phyloP scores from a whole-genome alignment of 371 early-diverging fungal species.

The Mortierella sp. region DNA sequence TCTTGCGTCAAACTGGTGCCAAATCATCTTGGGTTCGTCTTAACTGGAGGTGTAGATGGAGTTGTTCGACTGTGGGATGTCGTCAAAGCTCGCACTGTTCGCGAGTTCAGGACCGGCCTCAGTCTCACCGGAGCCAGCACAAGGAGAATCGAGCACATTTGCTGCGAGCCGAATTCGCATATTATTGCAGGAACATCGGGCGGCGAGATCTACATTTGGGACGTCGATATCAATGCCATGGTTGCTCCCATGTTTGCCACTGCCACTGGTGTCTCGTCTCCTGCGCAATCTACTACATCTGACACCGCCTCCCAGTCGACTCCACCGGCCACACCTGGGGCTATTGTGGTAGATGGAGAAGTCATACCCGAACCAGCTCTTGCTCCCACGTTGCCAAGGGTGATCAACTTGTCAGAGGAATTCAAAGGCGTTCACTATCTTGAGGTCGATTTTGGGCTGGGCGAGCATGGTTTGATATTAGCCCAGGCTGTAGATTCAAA shows the following conservation, averaged over 20 bases:
- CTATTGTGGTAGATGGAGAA: background rate
- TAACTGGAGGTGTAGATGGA: conserved; percentile 50
- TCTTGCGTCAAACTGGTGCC: conserved; percentile 43
- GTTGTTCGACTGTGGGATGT: conserved; percentile 46
- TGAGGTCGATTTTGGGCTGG: conserved; percentile 35
- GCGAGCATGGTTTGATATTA: conserved; percentile 29
- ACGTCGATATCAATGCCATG: conserved; percentile 29
- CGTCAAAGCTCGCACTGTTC: conserved; percentile 27
- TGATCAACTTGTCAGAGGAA: conserved; percentile 31
- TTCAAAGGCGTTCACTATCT: conserved; percentile 37
- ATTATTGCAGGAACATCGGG: conserved; percentile 42
- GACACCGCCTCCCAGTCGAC: background rate
- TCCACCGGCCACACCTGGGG: background rate
- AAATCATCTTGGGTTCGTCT: conserved; percentile 25
- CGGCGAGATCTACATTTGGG: conserved; percentile 51
- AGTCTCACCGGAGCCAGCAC: background rate
- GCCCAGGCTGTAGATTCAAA: conserved; percentile 20
- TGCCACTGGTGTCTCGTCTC: conserved; percentile 16
- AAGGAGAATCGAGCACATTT: conserved; percentile 35
- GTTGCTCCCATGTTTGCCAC: conserved; percentile 14
- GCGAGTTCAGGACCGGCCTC: conserved; percentile 27
- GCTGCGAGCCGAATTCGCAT: conserved; percentile 40
- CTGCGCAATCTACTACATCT: conserved; percentile 10
- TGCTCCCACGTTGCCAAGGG: background rate
- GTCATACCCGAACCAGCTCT: background rate